Conservation (phyloP, 2,329 filamentous ascomycete genomes). For the Cladophialophora chaetospira region DNA sequence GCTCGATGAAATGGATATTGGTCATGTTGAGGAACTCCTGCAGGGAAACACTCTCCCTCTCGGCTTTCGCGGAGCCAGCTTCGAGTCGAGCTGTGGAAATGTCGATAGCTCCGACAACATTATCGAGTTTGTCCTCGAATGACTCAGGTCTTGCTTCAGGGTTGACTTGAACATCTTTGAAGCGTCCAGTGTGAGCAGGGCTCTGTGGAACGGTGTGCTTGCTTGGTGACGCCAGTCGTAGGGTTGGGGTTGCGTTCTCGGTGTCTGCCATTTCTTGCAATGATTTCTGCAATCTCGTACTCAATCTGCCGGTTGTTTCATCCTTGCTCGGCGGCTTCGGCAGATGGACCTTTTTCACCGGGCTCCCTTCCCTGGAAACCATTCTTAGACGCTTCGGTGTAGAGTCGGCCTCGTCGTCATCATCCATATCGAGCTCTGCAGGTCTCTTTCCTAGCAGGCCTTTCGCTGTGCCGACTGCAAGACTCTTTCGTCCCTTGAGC, state of each 20-base stretch:
- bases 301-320: constrained; percentile 63
- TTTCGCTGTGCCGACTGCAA: constrained; percentile 72
- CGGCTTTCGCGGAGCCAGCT: constrained; percentile 35
- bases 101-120: constrained; percentile 34
- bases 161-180: constrained; percentile 50
- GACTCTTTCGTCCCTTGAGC: constrained; percentile 70
- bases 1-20: constrained; percentile 96
- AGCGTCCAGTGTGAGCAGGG: constrained; percentile 58
- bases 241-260: constrained; percentile 40
- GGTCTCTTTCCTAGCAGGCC: constrained; percentile 76
- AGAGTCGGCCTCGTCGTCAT: constrained; percentile 60
- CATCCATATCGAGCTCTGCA: constrained; percentile 65
- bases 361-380: constrained; percentile 64
- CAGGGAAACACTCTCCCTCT: constrained; percentile 70
- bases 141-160: constrained; percentile 29
- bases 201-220: constrained; percentile 54
- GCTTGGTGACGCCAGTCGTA: constrained; percentile 52
- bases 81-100: constrained; percentile 28
- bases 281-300: constrained; percentile 43
- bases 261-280: constrained; percentile 43
- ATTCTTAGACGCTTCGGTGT: constrained; percentile 68
- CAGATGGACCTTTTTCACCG: constrained; percentile 73
- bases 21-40: constrained; percentile 95
- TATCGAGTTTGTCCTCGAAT: constrained; percentile 36
- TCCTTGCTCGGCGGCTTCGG: constrained; percentile 69